phyloP scores from a whole-genome alignment of 768 basidiomycete genomes.

The Leccinum longicurvipes region DNA sequence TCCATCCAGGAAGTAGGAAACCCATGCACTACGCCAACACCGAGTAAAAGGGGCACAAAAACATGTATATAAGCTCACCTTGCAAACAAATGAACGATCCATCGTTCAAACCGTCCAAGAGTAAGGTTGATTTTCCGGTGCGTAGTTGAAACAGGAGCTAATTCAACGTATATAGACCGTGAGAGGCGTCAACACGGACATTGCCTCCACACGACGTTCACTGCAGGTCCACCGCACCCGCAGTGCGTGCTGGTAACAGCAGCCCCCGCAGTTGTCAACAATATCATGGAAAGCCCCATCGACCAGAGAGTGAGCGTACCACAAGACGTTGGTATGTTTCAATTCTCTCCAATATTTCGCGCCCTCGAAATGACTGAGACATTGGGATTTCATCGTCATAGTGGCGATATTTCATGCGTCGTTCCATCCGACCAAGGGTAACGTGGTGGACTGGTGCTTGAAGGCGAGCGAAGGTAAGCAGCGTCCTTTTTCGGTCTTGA shows the following conservation, averaged over 20 bases:
- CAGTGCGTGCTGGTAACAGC: conserved; percentile 21
- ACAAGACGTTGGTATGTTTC: conserved; percentile 51
- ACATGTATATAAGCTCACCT: not conserved
- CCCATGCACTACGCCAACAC: not conserved
- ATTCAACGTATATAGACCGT: conserved; percentile 25
- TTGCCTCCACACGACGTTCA: conserved; percentile 23
- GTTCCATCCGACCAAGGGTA: conserved; percentile 82
- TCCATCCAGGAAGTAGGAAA: conserved; percentile 6
- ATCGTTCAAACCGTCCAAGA: not conserved
- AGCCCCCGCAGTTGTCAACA: conserved; percentile 15
- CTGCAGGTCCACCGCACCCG: conserved; percentile 12
- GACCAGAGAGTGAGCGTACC: conserved; percentile 37
- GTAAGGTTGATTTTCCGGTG: not conserved
- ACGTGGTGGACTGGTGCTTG: conserved; percentile 74
- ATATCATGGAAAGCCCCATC: conserved; percentile 24
- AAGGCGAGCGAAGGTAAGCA: conserved; percentile 64
- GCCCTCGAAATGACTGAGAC: not conserved
- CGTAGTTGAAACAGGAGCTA: conserved; percentile 13
- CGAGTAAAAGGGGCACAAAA: not conserved
- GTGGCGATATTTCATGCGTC: conserved; percentile 84
- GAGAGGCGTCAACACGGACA: conserved; percentile 20
- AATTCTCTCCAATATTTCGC: not conserved
- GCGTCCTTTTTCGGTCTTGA: not conserved
- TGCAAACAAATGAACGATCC: not conserved
- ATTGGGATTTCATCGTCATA: conserved; percentile 21